Conservation (phyloP, 2,329 filamentous ascomycete genomes). For the Nothopassalora personata region DNA sequence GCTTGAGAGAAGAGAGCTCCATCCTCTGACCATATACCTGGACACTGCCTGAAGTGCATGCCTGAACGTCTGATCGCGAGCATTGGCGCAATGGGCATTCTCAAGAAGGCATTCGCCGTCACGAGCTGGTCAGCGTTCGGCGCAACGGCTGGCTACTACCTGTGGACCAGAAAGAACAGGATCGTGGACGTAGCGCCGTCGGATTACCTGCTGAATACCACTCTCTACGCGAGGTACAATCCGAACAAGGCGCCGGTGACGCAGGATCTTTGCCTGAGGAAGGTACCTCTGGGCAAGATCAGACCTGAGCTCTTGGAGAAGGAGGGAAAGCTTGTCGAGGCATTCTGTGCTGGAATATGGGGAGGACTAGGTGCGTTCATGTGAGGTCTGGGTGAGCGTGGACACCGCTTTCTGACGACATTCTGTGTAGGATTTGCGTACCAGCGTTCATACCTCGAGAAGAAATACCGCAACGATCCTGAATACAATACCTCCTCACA, state of each 20-base stretch:
- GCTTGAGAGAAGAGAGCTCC: not conserved
- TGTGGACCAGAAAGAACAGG: conserved; percentile 51
- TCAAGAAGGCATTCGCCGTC: conserved; percentile 28
- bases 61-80: conserved; percentile 8
- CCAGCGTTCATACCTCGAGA: conserved; percentile 55
- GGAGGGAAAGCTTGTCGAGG: conserved; percentile 56
- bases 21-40: not conserved
- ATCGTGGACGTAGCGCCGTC: conserved; percentile 55
- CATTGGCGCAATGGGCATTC: conserved; percentile 28
- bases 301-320: conserved; percentile 60
- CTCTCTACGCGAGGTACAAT: conserved; percentile 56
- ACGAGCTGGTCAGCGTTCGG: conserved; percentile 36
- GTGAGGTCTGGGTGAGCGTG: not conserved
- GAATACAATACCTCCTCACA: conserved; percentile 50
- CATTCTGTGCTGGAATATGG: conserved; percentile 65
- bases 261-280: conserved; percentile 60
- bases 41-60: not conserved
- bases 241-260: conserved; percentile 57
- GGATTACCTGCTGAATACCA: conserved; percentile 58
- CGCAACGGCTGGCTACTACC: conserved; percentile 48
- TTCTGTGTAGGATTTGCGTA: conserved; percentile 48
- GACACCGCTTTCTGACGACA: not conserved
- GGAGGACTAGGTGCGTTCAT: conserved; percentile 53
- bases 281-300: conserved; percentile 58
- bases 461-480: conserved; percentile 51